phyloP scores from a whole-genome alignment of 2,329 filamentous ascomycete species.

The Ambrosiella beaveri region DNA sequence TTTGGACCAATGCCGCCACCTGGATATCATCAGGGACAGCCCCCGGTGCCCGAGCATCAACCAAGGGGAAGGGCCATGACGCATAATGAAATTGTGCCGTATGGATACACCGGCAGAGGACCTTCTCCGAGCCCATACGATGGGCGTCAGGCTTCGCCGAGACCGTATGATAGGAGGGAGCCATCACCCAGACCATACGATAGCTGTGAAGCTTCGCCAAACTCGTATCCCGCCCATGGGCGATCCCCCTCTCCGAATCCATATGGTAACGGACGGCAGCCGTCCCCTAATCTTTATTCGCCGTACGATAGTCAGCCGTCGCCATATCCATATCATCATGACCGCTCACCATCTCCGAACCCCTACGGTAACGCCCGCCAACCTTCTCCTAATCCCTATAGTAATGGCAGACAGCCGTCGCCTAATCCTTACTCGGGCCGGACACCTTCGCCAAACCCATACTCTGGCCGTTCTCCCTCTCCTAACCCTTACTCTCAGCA shows the following conservation, averaged over 20 bases:
- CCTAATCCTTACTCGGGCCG: conserved; percentile 1
- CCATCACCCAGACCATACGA: not conserved
- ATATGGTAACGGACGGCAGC: not conserved
- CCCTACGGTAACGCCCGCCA: conserved; percentile 20
- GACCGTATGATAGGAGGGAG: not conserved
- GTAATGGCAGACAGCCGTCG: not conserved
- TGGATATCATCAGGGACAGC: conserved; percentile 3
- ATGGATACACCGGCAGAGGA: conserved; percentile 10
- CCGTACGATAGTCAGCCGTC: not conserved
- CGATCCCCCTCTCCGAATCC: conserved; percentile 3
- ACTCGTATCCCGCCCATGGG: conserved; percentile 17
- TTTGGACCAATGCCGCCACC: not conserved
- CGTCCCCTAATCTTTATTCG: not conserved
- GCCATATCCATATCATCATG: not conserved
- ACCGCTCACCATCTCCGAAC: conserved; percentile 1
- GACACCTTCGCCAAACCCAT: conserved; percentile 20
- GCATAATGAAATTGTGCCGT: conserved; percentile 12
- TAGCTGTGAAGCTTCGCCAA: conserved; percentile 22
- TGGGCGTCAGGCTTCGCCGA: not conserved
- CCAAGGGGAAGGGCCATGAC: conserved; percentile 11
- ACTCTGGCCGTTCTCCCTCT: conserved; percentile 16
- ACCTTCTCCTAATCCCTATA: conserved; percentile 8
- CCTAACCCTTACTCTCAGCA: not conserved
- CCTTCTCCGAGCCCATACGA: conserved; percentile 11
- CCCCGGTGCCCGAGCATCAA: conserved; percentile 17